Conservation (phyloP, 1,139 yeast species). For the Candida neerlandica region DNA sequence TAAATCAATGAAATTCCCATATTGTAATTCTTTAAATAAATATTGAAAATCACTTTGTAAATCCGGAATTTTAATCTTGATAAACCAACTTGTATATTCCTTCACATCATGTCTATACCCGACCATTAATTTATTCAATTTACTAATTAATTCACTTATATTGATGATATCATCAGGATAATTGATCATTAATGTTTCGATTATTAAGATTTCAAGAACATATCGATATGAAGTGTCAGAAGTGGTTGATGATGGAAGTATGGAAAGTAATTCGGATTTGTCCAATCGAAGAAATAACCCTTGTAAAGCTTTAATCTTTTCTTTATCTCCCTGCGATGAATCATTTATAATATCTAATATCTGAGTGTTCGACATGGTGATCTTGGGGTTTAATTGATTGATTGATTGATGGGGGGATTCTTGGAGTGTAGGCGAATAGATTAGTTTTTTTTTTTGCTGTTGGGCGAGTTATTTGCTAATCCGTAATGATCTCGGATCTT, state of each 20-base stretch:
- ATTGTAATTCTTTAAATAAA: slow-evolving; percentile 23
- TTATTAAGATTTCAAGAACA: slow-evolving; percentile 3
- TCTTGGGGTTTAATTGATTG: not conserved
- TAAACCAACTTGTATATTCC: slow-evolving; percentile 6
- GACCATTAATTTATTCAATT: not conserved
- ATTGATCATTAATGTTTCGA: slow-evolving; percentile 9
- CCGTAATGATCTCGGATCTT: too few relatives aligned
- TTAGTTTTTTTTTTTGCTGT: too few relatives aligned
- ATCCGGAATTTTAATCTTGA: slow-evolving; percentile 21
- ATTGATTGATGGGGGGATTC: not conserved
- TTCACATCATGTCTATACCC: not conserved
- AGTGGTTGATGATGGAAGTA: not conserved
- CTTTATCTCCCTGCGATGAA: not conserved
- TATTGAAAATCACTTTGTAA: slow-evolving; percentile 35
- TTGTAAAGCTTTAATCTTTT: not conserved
- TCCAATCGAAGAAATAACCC: not conserved
- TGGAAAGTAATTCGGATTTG: slow-evolving; percentile 2
- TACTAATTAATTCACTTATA: not conserved
- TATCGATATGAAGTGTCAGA: not conserved
- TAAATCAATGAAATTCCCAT: slow-evolving; percentile 33
- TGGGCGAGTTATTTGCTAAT: too few relatives aligned
- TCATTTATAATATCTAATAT: slow-evolving; percentile 3
- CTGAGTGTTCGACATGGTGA: not conserved
- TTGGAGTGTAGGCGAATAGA: too few relatives aligned
- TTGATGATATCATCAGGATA: slow-evolving; percentile 5